Evolutionary conservation across 2,329 filamentous ascomycete species (phyloP).

Genomic region (Metarhizium anisopliae): DNA sequence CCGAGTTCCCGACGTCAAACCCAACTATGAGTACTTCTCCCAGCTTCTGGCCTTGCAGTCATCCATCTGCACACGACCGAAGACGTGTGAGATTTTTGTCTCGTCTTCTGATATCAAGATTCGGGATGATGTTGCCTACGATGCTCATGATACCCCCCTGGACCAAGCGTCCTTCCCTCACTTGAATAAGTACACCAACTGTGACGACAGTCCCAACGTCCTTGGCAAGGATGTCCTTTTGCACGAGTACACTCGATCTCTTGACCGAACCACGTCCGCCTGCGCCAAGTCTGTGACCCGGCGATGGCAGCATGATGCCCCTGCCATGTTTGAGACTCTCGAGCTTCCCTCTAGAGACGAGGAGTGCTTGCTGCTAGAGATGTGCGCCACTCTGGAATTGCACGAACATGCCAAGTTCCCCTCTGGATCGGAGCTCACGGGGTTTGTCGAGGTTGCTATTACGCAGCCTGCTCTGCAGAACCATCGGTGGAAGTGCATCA

Average conservation of each 20-base stretch:
- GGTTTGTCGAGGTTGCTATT: slow-evolving; percentile 50
- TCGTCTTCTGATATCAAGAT: slow-evolving; percentile 44
- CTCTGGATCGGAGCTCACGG: slow-evolving; percentile 49
- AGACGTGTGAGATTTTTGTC: slow-evolving; percentile 50
- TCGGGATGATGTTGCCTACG: slow-evolving; percentile 36
- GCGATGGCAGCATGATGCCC: slow-evolving; percentile 51
- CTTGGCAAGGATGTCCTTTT: slow-evolving; percentile 44
- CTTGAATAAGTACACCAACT: slow-evolving; percentile 43
- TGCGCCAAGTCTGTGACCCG: slow-evolving; percentile 43
- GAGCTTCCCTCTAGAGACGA: slow-evolving; percentile 39
- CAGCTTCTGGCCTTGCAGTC: slow-evolving; percentile 46
- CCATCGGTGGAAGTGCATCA: slow-evolving; percentile 53
- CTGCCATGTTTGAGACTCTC: slow-evolving; percentile 44
- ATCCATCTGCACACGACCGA: slow-evolving; percentile 44
- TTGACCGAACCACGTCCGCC: slow-evolving; percentile 47
- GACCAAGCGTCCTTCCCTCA: slow-evolving; percentile 44
- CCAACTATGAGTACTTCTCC: slow-evolving; percentile 54
- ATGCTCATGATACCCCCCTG: slow-evolving; percentile 34
- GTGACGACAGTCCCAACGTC: slow-evolving; percentile 41
- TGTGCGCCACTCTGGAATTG: slow-evolving; percentile 51
- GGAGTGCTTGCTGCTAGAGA: slow-evolving; percentile 49
- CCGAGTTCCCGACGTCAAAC: slow-evolving; percentile 46
- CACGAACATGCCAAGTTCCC: slow-evolving; percentile 50
- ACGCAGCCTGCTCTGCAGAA: slow-evolving; percentile 43
- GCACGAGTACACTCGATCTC: slow-evolving; percentile 48